A percentile compares a stretch with the other conserved stretches of the same genome.
Evolutionary conservation across 192 early-diverging fungal species (phyloP).

Genomic region (Entrophospora sp.): DNA sequence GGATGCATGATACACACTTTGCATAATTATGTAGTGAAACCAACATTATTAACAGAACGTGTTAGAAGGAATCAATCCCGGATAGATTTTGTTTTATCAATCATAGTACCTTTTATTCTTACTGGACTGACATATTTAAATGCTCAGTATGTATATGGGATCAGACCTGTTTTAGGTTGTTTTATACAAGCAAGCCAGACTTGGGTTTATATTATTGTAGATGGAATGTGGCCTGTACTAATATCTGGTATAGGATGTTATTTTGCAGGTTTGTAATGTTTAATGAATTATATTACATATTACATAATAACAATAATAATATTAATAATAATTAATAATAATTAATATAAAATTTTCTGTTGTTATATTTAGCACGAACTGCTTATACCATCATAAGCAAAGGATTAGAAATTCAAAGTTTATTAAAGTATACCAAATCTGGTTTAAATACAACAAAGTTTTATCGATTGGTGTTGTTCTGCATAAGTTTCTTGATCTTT

Average conservation of each 20-base stretch:
- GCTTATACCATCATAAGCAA: too few relatives aligned
- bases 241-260: not conserved
- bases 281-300: too few relatives aligned
- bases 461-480: constrained; percentile 1
- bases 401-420: not conserved
- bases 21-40: not conserved
- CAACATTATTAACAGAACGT: not conserved
- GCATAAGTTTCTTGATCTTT: not conserved
- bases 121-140: too few relatives aligned
- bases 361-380: not conserved
- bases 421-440: not conserved
- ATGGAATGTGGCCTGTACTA: not conserved
- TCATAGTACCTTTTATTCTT: not conserved
- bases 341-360: not conserved
- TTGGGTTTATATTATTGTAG: not conserved
- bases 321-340: not conserved
- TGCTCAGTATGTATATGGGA: not conserved
- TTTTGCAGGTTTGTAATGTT: not conserved
- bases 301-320: too few relatives aligned
- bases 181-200: not conserved
- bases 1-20: not conserved
- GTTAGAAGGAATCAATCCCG: not conserved
- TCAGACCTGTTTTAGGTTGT: not conserved
- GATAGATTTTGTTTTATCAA: not conserved
- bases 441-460: not conserved